A percentile compares a stretch with the other conserved stretches of the same genome.
phyloP scores from a whole-genome alignment of 805 yeast genomes.

The Pichia cephalocereana region DNA sequence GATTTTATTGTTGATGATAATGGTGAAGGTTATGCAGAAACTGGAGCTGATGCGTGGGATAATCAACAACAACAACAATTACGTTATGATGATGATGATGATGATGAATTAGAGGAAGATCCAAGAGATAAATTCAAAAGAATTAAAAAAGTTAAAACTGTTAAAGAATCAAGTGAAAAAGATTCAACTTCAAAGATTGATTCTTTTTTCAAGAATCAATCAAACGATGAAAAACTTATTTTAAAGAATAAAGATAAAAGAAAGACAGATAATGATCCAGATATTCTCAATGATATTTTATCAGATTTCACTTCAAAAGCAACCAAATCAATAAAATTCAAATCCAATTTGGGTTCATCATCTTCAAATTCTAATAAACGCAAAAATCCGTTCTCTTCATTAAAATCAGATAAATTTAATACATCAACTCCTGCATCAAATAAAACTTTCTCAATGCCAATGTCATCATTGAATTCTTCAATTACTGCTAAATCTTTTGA shows the following conservation, averaged over 20 bases:
- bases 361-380: slow-evolving; percentile 12
- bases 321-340: slow-evolving; percentile 11
- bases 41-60: slow-evolving; percentile 89
- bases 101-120: slow-evolving; percentile 19
- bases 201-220: slow-evolving; percentile 34
- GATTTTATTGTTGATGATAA: slow-evolving; percentile 93
- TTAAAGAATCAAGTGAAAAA: slow-evolving; percentile 8
- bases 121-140: slow-evolving; percentile 22
- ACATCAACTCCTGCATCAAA: slow-evolving; percentile 7
- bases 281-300: slow-evolving; percentile 59
- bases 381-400: slow-evolving; percentile 22
- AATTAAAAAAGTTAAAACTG: slow-evolving; percentile 25
- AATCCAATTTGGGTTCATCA: slow-evolving; percentile 7
- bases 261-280: slow-evolving; percentile 29
- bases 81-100: slow-evolving; percentile 38
- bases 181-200: slow-evolving; percentile 12
- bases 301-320: slow-evolving; percentile 39
- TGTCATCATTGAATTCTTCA: slow-evolving; percentile 22
- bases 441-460: slow-evolving; percentile 22
- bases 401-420: slow-evolving; percentile 14
- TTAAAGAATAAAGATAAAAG: slow-evolving; percentile 8
- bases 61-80: slow-evolving; percentile 45
- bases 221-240: slow-evolving; percentile 6
- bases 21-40: slow-evolving; percentile 90
- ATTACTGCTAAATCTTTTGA: slow-evolving; percentile 14